phyloP scores from a whole-genome alignment of 2,329 filamentous ascomycete species.

The Phialophora chinensis region DNA sequence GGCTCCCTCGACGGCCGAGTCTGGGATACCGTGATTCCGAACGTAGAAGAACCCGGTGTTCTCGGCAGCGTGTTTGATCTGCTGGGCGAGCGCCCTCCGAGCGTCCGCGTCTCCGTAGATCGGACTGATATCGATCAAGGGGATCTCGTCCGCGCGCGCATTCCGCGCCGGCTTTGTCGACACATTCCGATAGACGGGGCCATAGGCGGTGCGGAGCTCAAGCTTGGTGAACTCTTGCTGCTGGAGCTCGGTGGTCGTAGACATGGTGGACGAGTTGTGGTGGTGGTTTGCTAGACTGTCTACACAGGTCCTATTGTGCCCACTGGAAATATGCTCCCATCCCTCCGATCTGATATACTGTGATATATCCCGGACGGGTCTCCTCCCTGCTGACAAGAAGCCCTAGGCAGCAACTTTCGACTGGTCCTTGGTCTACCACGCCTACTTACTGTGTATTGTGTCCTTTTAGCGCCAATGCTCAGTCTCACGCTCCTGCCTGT shows the following conservation, averaged over 20 bases:
- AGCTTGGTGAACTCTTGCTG: constrained; percentile 41
- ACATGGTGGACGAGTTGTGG: constrained; percentile 12
- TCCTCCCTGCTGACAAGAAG: background rate
- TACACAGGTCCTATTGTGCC: background rate
- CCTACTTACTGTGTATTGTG: background rate
- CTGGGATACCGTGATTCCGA: constrained; percentile 53
- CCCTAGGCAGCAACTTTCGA: constrained; percentile 16
- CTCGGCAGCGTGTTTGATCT: constrained; percentile 55
- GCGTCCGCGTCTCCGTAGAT: constrained; percentile 47
- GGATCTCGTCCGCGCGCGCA: constrained; percentile 56
- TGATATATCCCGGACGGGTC: background rate
- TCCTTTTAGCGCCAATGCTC: background rate
- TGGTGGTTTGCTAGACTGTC: too few species aligned
- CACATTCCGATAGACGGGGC: constrained; percentile 53
- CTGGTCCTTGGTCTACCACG: background rate
- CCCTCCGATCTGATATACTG: background rate
- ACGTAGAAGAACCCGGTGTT: constrained; percentile 59
- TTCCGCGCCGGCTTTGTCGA: constrained; percentile 50
- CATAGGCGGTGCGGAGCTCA: constrained; percentile 54
- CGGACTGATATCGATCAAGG: constrained; percentile 58
- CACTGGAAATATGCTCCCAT: background rate
- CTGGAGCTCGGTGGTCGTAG: constrained; percentile 18
- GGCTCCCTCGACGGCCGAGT: constrained; percentile 49
- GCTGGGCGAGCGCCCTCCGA: constrained; percentile 49
- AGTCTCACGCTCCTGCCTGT: background rate